Evolutionary conservation across 2,329 filamentous ascomycete genomes (phyloP).

Genomic region (Exophiala viscosa): DNA sequence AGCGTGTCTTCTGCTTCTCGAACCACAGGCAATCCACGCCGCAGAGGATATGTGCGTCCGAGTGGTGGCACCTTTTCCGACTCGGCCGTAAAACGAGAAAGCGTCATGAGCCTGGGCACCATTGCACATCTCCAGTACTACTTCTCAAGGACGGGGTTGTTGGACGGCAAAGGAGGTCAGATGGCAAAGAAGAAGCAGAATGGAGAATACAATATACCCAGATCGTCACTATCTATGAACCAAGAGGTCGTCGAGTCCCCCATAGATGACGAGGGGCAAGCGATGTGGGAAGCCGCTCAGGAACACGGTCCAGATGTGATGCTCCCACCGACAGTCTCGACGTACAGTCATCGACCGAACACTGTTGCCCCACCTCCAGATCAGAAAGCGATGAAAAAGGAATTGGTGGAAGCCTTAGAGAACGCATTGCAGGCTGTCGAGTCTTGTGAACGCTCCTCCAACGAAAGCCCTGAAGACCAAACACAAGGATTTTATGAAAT

Average conservation of each 20-base stretch:
- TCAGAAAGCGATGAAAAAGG: slow-evolving; percentile 69
- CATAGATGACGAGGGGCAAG: slow-evolving; percentile 47
- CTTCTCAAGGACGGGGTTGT: slow-evolving; percentile 86
- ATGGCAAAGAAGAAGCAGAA: slow-evolving; percentile 66
- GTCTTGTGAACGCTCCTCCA: slow-evolving; percentile 30
- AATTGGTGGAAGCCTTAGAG: slow-evolving; percentile 63
- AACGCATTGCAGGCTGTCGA: slow-evolving; percentile 66
- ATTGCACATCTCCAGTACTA: slow-evolving; percentile 98
- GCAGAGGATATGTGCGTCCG: slow-evolving; percentile 82
- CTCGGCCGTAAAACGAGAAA: slow-evolving; percentile 85
- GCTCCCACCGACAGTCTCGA: slow-evolving; percentile 95
- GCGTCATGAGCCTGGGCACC: slow-evolving; percentile 91
- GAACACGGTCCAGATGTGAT: slow-evolving; percentile 69
- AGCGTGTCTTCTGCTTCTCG: slow-evolving; percentile 41
- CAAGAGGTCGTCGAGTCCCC: slow-evolving; percentile 47
- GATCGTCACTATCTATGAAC: slow-evolving; percentile 38
- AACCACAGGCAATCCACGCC: slow-evolving; percentile 40
- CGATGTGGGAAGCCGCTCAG: slow-evolving; percentile 46
- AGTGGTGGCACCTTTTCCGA: slow-evolving; percentile 85
- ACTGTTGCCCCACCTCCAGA: slow-evolving; percentile 80
- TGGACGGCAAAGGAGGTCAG: slow-evolving; percentile 90
- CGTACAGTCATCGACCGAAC: slow-evolving; percentile 82
- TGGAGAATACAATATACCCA: slow-evolving; percentile 38
- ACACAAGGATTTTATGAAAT: slow-evolving; percentile 75
- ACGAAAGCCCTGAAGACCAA: slow-evolving; percentile 40